These are phyloP conservation scores for Penicillium sp. DNA, from an alignment of 2,329 filamentous ascomycete species.

Conservation along the genomic window DNA sequence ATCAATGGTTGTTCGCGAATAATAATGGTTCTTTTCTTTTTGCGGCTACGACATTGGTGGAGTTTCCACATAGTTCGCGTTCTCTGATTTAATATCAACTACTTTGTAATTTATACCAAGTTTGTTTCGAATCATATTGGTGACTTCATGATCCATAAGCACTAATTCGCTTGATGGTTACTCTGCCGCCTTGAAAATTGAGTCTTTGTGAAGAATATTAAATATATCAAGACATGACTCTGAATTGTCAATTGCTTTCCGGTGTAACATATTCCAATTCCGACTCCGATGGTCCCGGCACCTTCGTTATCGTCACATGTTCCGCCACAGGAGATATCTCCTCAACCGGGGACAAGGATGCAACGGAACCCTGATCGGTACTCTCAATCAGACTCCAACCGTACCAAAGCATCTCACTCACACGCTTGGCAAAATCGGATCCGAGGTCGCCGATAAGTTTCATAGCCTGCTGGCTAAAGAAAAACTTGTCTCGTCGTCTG, in stretches of 20 bases:
- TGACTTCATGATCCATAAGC: no score
- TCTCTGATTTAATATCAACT: no score
- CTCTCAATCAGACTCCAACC: not conserved
- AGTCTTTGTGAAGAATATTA: no score
- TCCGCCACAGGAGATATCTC: not conserved
- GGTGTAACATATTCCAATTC: not conserved
- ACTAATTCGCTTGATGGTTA: no score
- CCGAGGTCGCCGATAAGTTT: not conserved
- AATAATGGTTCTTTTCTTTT: no score
- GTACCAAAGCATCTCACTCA: not conserved
- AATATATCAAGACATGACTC: no score
- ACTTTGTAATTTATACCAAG: no score
- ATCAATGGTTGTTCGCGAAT: no score
- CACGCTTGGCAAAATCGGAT: not conserved
- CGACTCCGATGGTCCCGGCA: not conserved
- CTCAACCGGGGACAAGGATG: not conserved
- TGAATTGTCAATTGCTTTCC: not conserved
- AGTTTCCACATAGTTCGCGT: no score
- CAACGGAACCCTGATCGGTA: not conserved
- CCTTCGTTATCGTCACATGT: not conserved
- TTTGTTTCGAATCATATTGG: no score
- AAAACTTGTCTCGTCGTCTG: not conserved
- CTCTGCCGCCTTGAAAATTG: no score
- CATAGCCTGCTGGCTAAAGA: conserved; percentile 1
- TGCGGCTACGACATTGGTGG: no score